These are phyloP conservation scores for Aureobasidium sp. DNA, from an alignment of 2,329 filamentous ascomycete species.

Conservation along the genomic window DNA sequence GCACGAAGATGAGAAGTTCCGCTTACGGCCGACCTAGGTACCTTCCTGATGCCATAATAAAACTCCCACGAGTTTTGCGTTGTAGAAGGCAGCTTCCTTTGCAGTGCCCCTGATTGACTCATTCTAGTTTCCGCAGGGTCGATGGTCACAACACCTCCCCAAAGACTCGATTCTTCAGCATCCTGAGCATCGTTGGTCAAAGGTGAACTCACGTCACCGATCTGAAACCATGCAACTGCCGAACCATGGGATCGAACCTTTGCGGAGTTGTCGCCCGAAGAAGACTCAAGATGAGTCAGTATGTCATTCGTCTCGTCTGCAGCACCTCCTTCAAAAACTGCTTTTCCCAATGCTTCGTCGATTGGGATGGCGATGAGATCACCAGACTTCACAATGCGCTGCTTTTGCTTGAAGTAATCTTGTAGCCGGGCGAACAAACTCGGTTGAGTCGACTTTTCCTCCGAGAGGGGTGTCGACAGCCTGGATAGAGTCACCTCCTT, in stretches of 20 bases:
- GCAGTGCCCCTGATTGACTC: conserved; percentile 82
- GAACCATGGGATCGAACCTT: conserved; percentile 17
- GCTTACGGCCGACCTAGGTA: conserved; percentile 45
- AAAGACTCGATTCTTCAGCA: conserved; percentile 58
- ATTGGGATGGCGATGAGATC: conserved; percentile 85
- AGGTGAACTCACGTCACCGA: conserved; percentile 59
- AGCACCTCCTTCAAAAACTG: conserved; percentile 63
- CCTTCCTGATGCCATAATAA: conserved; percentile 69
- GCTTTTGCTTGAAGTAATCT: conserved; percentile 74
- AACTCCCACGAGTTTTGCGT: conserved; percentile 77
- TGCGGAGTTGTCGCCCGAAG: conserved; percentile 29
- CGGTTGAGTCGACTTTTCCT: conserved; percentile 75
- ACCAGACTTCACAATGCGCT: conserved; percentile 73
- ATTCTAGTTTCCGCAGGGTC: conserved; percentile 82
- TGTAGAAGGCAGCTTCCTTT: conserved; percentile 67
- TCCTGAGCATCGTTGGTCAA: conserved; percentile 39
- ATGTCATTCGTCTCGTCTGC: conserved; percentile 58
- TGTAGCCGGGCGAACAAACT: conserved; percentile 82
- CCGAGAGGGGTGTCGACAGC: conserved; percentile 79
- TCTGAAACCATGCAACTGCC: conserved; percentile 80
- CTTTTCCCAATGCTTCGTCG: conserved; percentile 74
- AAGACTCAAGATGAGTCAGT: conserved; percentile 4
- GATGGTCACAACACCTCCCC: conserved; percentile 80
- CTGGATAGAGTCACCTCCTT: conserved; percentile 82
- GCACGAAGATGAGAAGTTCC: conserved; percentile 39